Conservation (phyloP, 2,329 filamentous ascomycete species). For the Aspergillus caelatus region DNA sequence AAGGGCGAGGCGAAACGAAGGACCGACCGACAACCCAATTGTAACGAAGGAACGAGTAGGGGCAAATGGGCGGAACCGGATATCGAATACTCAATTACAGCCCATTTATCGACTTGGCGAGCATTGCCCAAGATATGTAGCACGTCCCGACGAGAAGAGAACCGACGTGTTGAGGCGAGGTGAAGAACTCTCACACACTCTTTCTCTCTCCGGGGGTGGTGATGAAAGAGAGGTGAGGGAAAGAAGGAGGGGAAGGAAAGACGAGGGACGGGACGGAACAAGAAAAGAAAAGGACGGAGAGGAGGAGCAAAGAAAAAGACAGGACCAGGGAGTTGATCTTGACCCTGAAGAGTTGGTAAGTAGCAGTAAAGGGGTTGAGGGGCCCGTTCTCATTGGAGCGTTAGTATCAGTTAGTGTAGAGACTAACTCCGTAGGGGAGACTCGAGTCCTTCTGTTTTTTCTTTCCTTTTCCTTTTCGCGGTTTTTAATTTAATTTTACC, state of each 20-base stretch:
- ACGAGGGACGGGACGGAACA: slow-evolving; percentile 18
- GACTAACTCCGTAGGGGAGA: not conserved
- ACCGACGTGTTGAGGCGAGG: slow-evolving; percentile 17
- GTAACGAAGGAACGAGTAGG: slow-evolving; percentile 13
- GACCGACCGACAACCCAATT: slow-evolving; percentile 35
- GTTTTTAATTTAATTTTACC: slow-evolving; percentile 4
- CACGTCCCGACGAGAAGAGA: slow-evolving; percentile 21
- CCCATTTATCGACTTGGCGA: slow-evolving; percentile 40
- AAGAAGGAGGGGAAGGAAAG: slow-evolving; percentile 40
- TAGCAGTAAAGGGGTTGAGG: slow-evolving; percentile 17
- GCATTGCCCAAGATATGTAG: slow-evolving; percentile 39
- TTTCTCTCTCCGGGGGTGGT: slow-evolving; percentile 14
- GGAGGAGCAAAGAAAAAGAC: slow-evolving; percentile 2
- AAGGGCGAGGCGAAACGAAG: slow-evolving; percentile 49
- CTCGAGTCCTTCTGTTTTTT: not conserved
- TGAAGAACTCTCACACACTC: not conserved
- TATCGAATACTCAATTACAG: slow-evolving; percentile 36
- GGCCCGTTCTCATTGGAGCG: slow-evolving; percentile 3
- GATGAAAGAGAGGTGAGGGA: slow-evolving; percentile 49
- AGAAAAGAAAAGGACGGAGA: slow-evolving; percentile 18
- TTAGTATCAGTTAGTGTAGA: not conserved
- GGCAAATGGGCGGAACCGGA: slow-evolving; percentile 15
- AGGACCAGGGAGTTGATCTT: slow-evolving; percentile 25
- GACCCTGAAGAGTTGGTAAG: slow-evolving; percentile 16
- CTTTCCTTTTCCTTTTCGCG: slow-evolving; percentile 2